These are phyloP conservation scores for Colletotrichum tropicicola DNA, from an alignment of 2,329 filamentous ascomycete species.

Conservation along the genomic window DNA sequence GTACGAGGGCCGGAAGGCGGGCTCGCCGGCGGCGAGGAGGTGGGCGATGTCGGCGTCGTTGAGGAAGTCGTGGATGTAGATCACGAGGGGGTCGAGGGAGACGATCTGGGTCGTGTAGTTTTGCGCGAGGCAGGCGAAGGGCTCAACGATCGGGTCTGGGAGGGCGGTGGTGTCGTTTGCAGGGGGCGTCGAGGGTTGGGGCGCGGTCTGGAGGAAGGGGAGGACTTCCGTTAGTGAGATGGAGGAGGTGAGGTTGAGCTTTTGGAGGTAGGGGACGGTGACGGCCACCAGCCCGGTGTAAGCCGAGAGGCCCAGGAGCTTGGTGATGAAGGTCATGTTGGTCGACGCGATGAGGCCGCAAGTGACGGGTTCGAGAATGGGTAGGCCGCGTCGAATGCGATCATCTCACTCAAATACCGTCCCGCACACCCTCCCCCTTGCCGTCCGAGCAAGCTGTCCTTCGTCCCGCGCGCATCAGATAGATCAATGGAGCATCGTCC, in stretches of 20 bases:
- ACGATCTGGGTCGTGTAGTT: slow-evolving; percentile 50
- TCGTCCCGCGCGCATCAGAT: slow-evolving; percentile 9
- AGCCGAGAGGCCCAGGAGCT: slow-evolving; percentile 13
- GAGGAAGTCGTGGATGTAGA: slow-evolving; percentile 53
- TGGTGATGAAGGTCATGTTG: slow-evolving; percentile 1
- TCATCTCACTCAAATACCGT: neutral
- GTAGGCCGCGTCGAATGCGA: neutral
- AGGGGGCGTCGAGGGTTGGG: neutral
- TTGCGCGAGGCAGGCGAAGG: slow-evolving; percentile 38
- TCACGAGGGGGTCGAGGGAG: slow-evolving; percentile 50
- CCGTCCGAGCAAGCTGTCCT: neutral
- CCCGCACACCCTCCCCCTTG: too few relatives aligned
- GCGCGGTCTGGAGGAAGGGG: neutral
- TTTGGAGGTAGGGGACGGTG: slow-evolving; percentile 15
- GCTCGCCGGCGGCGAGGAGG: slow-evolving; percentile 45
- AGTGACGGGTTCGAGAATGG: too few relatives aligned
- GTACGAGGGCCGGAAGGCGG: slow-evolving; percentile 45
- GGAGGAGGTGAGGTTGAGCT: neutral
- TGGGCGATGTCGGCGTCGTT: slow-evolving; percentile 40
- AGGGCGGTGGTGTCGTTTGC: neutral
- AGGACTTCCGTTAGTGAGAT: neutral
- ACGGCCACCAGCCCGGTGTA: slow-evolving; percentile 24
- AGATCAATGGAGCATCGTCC: slow-evolving; percentile 28
- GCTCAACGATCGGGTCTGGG: neutral
- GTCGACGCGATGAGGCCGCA: neutral